Conservation (phyloP, 306 rosid genomes). For the Acmispon strigosus region DNA sequence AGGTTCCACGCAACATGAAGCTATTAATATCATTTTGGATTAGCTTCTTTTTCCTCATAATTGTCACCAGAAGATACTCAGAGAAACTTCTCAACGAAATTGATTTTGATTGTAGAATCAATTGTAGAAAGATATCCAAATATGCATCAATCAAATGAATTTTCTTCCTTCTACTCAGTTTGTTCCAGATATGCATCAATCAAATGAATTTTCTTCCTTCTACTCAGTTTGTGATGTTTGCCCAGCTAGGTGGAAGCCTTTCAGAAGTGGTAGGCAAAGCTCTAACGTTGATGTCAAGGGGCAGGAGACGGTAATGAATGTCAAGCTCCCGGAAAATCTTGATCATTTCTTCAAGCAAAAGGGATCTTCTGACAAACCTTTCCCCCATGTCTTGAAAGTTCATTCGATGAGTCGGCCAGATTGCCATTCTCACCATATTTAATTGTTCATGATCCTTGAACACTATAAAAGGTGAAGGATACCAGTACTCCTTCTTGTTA, state of each 20-base stretch:
- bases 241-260: slow-evolving; percentile 46
- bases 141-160: neutral
- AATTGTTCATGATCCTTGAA: slow-evolving; percentile 50
- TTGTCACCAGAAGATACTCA: too few relatives aligned
- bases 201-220: neutral
- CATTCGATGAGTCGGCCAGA: slow-evolving; percentile 76
- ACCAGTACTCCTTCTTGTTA: slow-evolving; percentile 85
- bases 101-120: too few relatives aligned
- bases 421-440: slow-evolving; percentile 44
- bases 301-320: slow-evolving; percentile 64
- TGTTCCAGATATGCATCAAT: neutral
- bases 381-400: slow-evolving; percentile 87
- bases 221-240: slow-evolving; percentile 32
- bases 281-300: slow-evolving; percentile 57
- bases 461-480: slow-evolving; percentile 53
- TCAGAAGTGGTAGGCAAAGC: slow-evolving; percentile 50
- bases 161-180: too few relatives aligned
- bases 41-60: too few relatives aligned
- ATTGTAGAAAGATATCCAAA: too few relatives aligned
- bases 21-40: neutral
- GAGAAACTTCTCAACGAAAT: too few relatives aligned
- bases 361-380: slow-evolving; percentile 54
- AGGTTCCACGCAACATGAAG: neutral
- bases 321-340: slow-evolving; percentile 72
- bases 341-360: slow-evolving; percentile 66